These are phyloP conservation scores for Phytophthora sojae DNA, from an alignment of 352 stramenopile genomes.

Conservation along the genomic window DNA sequence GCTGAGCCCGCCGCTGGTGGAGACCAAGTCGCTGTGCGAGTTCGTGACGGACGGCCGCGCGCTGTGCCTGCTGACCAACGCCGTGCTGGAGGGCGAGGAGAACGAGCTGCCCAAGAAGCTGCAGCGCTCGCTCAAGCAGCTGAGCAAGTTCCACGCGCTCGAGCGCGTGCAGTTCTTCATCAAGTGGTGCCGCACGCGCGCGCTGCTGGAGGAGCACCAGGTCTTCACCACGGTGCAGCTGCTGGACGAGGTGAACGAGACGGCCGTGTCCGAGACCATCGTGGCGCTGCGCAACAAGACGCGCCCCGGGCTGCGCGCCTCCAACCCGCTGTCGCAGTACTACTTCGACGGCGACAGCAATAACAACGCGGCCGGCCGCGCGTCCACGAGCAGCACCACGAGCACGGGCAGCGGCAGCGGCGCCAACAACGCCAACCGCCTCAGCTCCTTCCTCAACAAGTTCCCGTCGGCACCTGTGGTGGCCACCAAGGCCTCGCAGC, in stretches of 20 bases:
- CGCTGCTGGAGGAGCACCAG: slow-evolving; percentile 68
- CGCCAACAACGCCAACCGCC: slow-evolving; percentile 50
- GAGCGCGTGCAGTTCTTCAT: slow-evolving; percentile 90
- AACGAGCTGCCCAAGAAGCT: slow-evolving; percentile 73
- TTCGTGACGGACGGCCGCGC: slow-evolving; percentile 82
- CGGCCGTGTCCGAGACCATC: slow-evolving; percentile 66
- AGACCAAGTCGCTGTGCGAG: slow-evolving; percentile 61
- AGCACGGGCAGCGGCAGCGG: slow-evolving; percentile 26
- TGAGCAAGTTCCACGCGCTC: slow-evolving; percentile 82
- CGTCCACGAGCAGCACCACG: slow-evolving; percentile 31
- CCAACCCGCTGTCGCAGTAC: slow-evolving; percentile 40
- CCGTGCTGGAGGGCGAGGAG: slow-evolving; percentile 34
- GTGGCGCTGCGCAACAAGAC: slow-evolving; percentile 69
- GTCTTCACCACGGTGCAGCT: slow-evolving; percentile 85
- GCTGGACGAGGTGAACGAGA: slow-evolving; percentile 80
- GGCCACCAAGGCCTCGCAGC: slow-evolving; percentile 30
- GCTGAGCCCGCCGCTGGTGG: slow-evolving; percentile 37
- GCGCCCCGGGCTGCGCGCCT: slow-evolving; percentile 42
- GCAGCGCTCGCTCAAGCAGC: slow-evolving; percentile 70
- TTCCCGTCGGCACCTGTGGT: slow-evolving; percentile 51
- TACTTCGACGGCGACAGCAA: slow-evolving; percentile 37
- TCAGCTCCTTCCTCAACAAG: slow-evolving; percentile 76
- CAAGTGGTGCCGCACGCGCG: slow-evolving; percentile 73
- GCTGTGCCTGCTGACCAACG: slow-evolving; percentile 71
- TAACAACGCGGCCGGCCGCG: slow-evolving; percentile 1